Evolutionary conservation across 2,329 filamentous ascomycete genomes (phyloP).

Genomic region (Stachybotrys chlorohalonatus): DNA sequence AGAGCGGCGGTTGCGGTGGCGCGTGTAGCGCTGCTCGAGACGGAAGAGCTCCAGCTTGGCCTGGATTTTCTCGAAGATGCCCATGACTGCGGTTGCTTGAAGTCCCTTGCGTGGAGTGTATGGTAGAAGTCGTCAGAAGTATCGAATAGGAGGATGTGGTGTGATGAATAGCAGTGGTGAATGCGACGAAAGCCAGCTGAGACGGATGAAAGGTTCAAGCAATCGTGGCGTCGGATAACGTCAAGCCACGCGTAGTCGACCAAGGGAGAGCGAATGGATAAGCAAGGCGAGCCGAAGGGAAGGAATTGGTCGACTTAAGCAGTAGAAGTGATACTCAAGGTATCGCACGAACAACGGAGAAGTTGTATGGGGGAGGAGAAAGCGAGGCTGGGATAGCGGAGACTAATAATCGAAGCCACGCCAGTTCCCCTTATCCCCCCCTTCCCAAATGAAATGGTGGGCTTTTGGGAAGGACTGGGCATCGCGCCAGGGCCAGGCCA

Average conservation of each 20-base stretch:
- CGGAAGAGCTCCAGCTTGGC: constrained; percentile 82
- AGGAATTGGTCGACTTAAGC: background rate
- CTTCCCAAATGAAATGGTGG: background rate
- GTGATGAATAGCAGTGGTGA: background rate
- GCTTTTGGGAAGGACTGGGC: background rate
- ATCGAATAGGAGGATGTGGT: background rate
- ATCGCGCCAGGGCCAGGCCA: background rate
- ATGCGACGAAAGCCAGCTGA: background rate
- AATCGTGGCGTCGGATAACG: background rate
- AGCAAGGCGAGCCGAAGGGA: too few relatives aligned
- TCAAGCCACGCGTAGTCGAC: background rate
- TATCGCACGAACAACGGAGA: background rate
- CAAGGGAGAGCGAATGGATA: too few relatives aligned
- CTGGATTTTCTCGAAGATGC: constrained; percentile 50
- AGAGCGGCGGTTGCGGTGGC: constrained; percentile 74
- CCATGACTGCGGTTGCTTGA: constrained; percentile 26
- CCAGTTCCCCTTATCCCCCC: background rate
- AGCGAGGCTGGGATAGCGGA: background rate
- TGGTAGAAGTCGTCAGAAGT: background rate
- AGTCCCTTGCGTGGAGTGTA: background rate
- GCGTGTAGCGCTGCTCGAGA: constrained; percentile 90
- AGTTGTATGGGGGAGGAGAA: background rate
- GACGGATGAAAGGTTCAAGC: background rate
- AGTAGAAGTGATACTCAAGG: background rate
- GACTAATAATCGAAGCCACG: background rate